Evolutionary conservation across 2,329 filamentous ascomycete genomes (phyloP).

Genomic region (Pseudodiploospora longispora): DNA sequence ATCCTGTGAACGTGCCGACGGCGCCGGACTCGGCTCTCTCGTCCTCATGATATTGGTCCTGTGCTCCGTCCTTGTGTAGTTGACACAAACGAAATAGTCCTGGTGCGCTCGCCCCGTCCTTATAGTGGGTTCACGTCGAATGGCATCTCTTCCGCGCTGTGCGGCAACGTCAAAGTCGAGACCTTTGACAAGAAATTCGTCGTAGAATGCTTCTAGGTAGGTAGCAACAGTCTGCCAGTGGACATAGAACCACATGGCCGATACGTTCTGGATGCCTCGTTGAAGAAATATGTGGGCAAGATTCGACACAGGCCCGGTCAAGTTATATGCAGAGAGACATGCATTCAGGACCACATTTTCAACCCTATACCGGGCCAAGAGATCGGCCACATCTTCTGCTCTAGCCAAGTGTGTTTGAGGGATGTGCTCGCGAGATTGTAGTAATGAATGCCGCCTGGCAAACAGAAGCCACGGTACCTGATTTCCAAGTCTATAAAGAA

Average conservation of each 20-base stretch:
- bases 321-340: constrained; percentile 21
- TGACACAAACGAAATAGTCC: constrained; percentile 23
- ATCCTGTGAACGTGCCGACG: constrained; percentile 14
- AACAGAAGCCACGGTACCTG: constrained; percentile 19
- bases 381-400: constrained; percentile 15
- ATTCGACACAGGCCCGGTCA: constrained; percentile 14
- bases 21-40: constrained; percentile 14
- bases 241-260: constrained; percentile 23
- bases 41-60: constrained; percentile 7
- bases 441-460: constrained; percentile 11
- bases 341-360: constrained; percentile 22
- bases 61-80: constrained; percentile 17
- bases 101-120: constrained; percentile 13
- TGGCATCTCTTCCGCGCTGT: constrained; percentile 18
- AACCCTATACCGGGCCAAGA: constrained; percentile 15
- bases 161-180: constrained; percentile 21
- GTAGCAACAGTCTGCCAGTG: constrained; percentile 20
- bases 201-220: constrained; percentile 20
- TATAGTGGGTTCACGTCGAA: constrained; percentile 15
- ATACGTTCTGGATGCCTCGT: constrained; percentile 18
- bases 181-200: constrained; percentile 17
- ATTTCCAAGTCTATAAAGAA: constrained; percentile 10
- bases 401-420: constrained; percentile 17
- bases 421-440: constrained; percentile 8
- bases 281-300: constrained; percentile 20